These are phyloP conservation scores for Silene uniflora DNA, from an alignment of 148 eudicot genomes.

Conservation along the genomic window DNA sequence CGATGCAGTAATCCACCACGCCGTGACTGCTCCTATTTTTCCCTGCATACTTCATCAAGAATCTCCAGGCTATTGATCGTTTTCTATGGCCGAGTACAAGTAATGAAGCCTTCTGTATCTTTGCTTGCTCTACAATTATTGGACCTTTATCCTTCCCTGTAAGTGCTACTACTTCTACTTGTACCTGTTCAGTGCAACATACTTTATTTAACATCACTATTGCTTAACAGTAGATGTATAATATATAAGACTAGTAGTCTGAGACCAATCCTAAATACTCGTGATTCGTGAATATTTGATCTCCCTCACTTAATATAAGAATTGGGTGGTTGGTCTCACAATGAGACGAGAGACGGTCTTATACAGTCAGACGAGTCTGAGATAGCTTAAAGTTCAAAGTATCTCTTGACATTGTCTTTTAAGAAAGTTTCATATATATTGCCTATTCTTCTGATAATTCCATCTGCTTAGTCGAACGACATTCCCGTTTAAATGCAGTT, in stretches of 20 bases:
- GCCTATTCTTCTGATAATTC: background rate
- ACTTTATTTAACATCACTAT: background rate
- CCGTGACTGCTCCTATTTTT: constrained; percentile 34
- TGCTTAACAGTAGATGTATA: background rate
- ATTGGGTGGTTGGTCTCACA: background rate
- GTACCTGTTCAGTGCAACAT: constrained; percentile 40
- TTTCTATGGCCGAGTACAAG: constrained; percentile 66
- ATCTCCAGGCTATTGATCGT: constrained; percentile 54
- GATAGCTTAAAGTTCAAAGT: background rate
- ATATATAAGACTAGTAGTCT: no score
- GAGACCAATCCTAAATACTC: background rate
- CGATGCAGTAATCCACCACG: constrained; percentile 71
- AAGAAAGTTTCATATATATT: background rate
- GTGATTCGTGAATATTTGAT: background rate
- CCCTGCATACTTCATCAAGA: constrained; percentile 48
- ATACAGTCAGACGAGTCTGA: no score
- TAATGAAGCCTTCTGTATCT: constrained; percentile 41
- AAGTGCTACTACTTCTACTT: constrained; percentile 47
- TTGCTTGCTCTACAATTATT: constrained; percentile 61
- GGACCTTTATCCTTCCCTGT: constrained; percentile 65
- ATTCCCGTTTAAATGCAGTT: no score
- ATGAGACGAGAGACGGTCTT: no score
- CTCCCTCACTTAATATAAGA: background rate
- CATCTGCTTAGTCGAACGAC: background rate
- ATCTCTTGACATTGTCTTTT: background rate